A percentile compares a stretch with the other conserved stretches of the same genome.
phyloP scores from a whole-genome alignment of 352 stramenopile genomes.

The Nothophytophthora sp. region DNA sequence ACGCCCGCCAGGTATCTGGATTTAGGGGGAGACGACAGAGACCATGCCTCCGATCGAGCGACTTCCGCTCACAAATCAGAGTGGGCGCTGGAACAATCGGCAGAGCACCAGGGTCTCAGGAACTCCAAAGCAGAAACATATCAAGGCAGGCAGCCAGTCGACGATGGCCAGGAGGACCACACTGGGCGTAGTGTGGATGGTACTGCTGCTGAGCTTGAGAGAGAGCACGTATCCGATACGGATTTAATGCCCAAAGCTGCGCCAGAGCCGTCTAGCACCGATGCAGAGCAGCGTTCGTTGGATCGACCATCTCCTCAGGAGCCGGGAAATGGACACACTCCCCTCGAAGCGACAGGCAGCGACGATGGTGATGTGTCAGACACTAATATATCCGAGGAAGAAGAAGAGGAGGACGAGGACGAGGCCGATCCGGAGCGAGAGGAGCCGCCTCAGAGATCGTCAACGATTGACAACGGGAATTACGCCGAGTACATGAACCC shows the following conservation, averaged over 20 bases:
- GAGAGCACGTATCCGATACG: too few relatives aligned
- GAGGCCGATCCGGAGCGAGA: constrained; percentile 16
- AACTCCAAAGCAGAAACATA: too few relatives aligned
- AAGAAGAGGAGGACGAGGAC: constrained; percentile 18
- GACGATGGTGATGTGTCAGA: constrained; percentile 15
- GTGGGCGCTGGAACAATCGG: background rate
- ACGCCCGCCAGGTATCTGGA: constrained; percentile 18
- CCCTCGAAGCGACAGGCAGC: constrained; percentile 7
- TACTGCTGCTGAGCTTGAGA: too few relatives aligned
- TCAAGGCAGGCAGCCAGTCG: too few relatives aligned
- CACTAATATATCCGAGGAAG: constrained; percentile 14
- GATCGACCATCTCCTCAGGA: background rate
- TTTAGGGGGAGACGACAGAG: constrained; percentile 20
- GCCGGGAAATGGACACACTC: background rate
- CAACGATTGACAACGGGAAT: constrained; percentile 59
- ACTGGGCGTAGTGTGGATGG: too few relatives aligned
- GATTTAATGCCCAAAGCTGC: too few relatives aligned
- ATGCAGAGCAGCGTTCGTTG: background rate
- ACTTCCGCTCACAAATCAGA: background rate
- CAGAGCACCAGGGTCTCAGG: background rate
- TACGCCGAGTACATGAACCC: constrained; percentile 41
- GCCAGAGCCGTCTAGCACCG: too few relatives aligned
- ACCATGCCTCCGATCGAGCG: constrained; percentile 15
- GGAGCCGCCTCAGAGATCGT: constrained; percentile 9
- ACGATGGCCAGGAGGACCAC: too few relatives aligned